Base-by-base conservation (phyloP, 345 rosid species). In the Rhizophora mangle region DNA sequence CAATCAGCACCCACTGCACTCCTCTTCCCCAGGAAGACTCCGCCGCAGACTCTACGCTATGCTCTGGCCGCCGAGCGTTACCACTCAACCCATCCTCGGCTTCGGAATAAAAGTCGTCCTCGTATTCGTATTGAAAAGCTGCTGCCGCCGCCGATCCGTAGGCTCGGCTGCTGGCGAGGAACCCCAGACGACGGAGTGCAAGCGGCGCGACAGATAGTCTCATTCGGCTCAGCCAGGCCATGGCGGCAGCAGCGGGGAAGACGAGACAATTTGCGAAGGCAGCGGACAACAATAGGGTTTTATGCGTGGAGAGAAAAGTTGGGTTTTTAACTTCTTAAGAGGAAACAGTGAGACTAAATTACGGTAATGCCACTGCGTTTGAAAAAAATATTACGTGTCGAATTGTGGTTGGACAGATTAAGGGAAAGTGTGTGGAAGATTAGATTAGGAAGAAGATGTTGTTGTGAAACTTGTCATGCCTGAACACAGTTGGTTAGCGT, bases 1-100 rank as follows among this genome's bases (percentile, higher is more conserved):
- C 97, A 61, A 92, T 90, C 53, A 95, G 71, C 78, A 90, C 94
- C 99, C 97, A 95, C 72, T 95, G 96, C 67, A 88, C 92, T 76
- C 97, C 97, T 67, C 96, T 89, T 76, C 75, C 81, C 55, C 85
- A 81, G 1, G 57, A 80, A 59, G 74, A 75, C 54, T 81, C 85
- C 66, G 74, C 86, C 69, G 81, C 72, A 80, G 21, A 81, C 75
- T 62, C 68, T 49, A 53, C 18, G 34, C 43, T 68, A 60, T 34
- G 67, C 53, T 60, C 74, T 54, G 78, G 46, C 57, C 61, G 64
- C 20, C 68, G 63, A 4, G 43, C 53, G 34, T 67, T 68, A 59
- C 26, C 51, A 8, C 61, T 11, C 26, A 10, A 15, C 58, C 29
- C 55, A 53, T 55, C 68, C 63, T 26, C 59, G 15, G 53, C 64